Evolutionary conservation across 2,329 filamentous ascomycete species (phyloP), one percentile per base, ranked within the genome.

Genomic region (Westerdykella ornata): DNA sequence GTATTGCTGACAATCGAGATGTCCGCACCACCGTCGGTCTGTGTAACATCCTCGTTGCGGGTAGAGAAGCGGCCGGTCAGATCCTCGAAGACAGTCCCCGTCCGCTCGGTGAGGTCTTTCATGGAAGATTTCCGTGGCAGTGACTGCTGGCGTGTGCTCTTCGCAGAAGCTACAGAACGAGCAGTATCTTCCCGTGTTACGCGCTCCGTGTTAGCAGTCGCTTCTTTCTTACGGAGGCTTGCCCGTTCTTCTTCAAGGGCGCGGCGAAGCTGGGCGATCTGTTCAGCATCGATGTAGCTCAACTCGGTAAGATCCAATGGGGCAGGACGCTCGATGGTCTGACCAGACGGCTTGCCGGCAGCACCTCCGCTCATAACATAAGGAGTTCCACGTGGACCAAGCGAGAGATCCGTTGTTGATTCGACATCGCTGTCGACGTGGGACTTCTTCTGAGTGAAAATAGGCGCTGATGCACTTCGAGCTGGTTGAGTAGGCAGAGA

Each of bases 121-220:
- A 78, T 55, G 0, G 75, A 78, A 1, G 76, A 77, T 51, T 77
- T 78, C 38, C 74, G 73, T n/a, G 71, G 70, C 14, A 66, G 43
- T 12, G 60, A 60, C 19, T 65, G 58, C 48, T 61, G 69, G 17
- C 62, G 57, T 38, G 58, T 59, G 49, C 65, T 68, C 48, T 64
- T 62, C 53, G 45, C 66, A 52, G 49, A 67, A 54, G 37, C 60
- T 34, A 53, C 63, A 49, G 63, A 66, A 15, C 57, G 54, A 9
- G 57, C 48, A 9, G 68, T 71, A 19, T 68, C 61, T 30, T 67
- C 64, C 3, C 57, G 54, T 20, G 53, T 53, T 15, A 62, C 52
- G 13, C 71, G 58, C 38, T 57, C 63, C 49, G 58, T 59, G 31
- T 49, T 56, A 7, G 59, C 43, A 1, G 70, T 72, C 14, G 71